Evolutionary conservation across 257 asterid species (phyloP), one percentile per base, ranked within the genome.

Genomic region (Apocynum venetum): DNA sequence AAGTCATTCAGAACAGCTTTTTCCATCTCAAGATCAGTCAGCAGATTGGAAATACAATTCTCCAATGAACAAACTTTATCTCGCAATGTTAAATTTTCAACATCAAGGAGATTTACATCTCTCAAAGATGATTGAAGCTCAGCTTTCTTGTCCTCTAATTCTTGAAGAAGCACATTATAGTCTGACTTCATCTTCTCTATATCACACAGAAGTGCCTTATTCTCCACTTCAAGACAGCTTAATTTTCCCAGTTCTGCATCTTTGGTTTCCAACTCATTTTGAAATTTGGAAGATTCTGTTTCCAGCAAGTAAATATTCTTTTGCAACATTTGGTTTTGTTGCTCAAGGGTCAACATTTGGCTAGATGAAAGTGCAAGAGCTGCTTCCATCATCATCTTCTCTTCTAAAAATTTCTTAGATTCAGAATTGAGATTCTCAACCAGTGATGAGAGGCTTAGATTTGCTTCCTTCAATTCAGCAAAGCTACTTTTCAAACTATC

Each of bases 171-270:
- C 67, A 59, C 81, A 79, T 74, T 31, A 41, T 78, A 64, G 59
- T 84, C 90, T 72, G 72, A 88, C 82, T 89, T 85, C 66, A 82
- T 52, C 76, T 81, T 83, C 44, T 70, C 83, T 60, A 91, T 75
- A 78, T 81, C 85, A 81, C 44, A 78, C 76, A 78, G 85, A 85
- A 90, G 79, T 69, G 59, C 75, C 76, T 80, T 86, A 56, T 86
- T 89, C 79, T 85, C 93, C 80, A 70, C 84, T 90, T 87, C 94
- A 74, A 89, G 84, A 83, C 83, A 85, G 80, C 72, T 82, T 59
- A 86, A 75, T 77, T 80, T 84, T 61, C 78, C 81, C 75, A 84
- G 85, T 80, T 86, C 89, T 36, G 79, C 84, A 52, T 89, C 87
- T 83, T 88, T 90, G 77, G 14, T 79, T 81, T 80, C 90, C 84